Base-by-base conservation (phyloP, 441 rosid genomes). In the Populus tomentosa region DNA sequence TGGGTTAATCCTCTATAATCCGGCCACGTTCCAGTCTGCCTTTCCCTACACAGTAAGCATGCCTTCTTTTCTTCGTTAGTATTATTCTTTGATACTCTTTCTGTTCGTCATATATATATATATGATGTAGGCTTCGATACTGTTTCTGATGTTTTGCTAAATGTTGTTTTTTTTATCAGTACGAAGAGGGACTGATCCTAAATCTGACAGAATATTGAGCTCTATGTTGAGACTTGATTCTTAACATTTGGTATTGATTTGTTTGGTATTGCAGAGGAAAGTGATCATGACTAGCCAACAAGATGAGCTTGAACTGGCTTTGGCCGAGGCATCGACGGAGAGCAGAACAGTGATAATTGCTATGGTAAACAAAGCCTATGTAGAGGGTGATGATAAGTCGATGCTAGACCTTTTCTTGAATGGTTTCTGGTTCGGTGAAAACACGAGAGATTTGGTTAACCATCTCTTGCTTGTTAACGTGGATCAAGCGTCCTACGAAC, bases 341-440 rank as follows among this genome's bases (percentile, higher is more conserved):
- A 79, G 80, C 87, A 86, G 70, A 66, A 86, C 87, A 0, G 72
- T 89, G 18, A 87, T 89, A 75, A 87, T 89, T 20, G 81, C 90
- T 0, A 64, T 85, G 9, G 86, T 83, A 50, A 89, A 87, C 75
- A 81, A 78, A 69, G 92, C 92, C 0, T 87, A 86, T 6, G 85
- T 81, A 8, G 88, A 89, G 26, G 87, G 82, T 0, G 84, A 80
- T 32, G 84, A 80, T 26, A 82, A 79, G 73, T 76, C 88, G 24
- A 83, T 88, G 86, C 79, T 87, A 1, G 89, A 85, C 66, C 63
- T 87, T 35, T 88, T 88, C 81, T 64, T 87, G 76, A 86, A 85
- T 26, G 78, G 86, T 50, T 85, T 88, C 30, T 87, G 91, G 90
- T 28, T 85, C 0, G 90, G 90, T 2, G 83, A 84, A 59, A 81